A percentile compares a stretch with the other conserved stretches of the same genome.
Evolutionary conservation across 805 yeast genomes (phyloP).

Genomic region (Saturnispora sekii): DNA sequence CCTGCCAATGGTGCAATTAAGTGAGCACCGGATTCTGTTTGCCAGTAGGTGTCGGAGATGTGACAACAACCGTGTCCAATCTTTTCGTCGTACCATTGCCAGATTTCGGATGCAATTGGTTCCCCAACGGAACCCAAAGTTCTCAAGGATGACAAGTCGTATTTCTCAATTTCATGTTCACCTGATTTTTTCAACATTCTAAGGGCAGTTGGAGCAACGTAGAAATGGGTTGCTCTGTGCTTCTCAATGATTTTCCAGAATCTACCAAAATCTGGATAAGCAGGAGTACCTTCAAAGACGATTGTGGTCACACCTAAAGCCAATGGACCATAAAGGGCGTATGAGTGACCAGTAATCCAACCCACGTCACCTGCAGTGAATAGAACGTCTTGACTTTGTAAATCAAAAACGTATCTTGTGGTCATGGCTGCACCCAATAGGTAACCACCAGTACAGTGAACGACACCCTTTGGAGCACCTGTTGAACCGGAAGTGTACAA

Average conservation of each 20-base stretch:
- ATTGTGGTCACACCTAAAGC: slow-evolving; percentile 82
- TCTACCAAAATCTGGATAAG: slow-evolving; percentile 89
- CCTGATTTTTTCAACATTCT: slow-evolving; percentile 82
- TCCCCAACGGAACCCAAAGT: slow-evolving; percentile 97
- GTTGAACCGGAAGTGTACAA: slow-evolving; percentile 97
- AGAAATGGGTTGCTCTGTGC: slow-evolving; percentile 88
- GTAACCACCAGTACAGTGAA: slow-evolving; percentile 92
- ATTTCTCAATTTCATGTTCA: slow-evolving; percentile 67
- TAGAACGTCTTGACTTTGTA: slow-evolving; percentile 76
- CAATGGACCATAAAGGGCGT: slow-evolving; percentile 91
- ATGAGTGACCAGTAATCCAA: slow-evolving; percentile 98
- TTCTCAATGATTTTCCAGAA: slow-evolving; percentile 95
- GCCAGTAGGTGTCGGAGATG: slow-evolving; percentile 97
- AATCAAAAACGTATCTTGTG: slow-evolving; percentile 87
- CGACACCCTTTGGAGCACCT: slow-evolving; percentile 97
- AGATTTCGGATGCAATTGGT: slow-evolving; percentile 94
- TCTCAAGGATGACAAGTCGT: slow-evolving; percentile 78
- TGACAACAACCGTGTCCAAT: slow-evolving; percentile 87
- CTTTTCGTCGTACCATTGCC: slow-evolving; percentile 96
- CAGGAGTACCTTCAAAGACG: slow-evolving; percentile 96
- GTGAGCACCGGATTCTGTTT: slow-evolving; percentile 96
- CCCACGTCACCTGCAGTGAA: slow-evolving; percentile 99
- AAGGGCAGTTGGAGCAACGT: slow-evolving; percentile 97
- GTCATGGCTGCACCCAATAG: slow-evolving; percentile 87
- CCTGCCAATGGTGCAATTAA: slow-evolving; percentile 93